A percentile compares a stretch with the other conserved stretches of the same genome.
These are phyloP conservation scores for Curvularia spicifera DNA, from an alignment of 2,329 filamentous ascomycete species.

Conservation along the genomic window DNA sequence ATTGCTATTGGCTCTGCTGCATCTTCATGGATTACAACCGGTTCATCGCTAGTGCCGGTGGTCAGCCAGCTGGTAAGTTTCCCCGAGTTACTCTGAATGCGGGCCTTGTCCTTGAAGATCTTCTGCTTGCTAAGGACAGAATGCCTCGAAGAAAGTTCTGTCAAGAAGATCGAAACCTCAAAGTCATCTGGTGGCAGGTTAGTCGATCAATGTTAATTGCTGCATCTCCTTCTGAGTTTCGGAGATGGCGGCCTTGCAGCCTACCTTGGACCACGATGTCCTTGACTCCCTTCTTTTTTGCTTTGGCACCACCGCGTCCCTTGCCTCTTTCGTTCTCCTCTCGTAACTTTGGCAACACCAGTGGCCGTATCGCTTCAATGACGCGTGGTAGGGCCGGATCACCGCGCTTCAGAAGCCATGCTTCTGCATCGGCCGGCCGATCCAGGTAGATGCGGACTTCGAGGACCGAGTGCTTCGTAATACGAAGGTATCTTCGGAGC, in stretches of 20 bases:
- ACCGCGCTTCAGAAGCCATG: slow-evolving; percentile 81
- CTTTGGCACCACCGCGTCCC: slow-evolving; percentile 61
- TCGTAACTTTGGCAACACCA: slow-evolving; percentile 87
- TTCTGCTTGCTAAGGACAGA: slow-evolving; percentile 87
- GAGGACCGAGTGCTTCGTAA: slow-evolving; percentile 92
- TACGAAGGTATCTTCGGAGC: slow-evolving; percentile 85
- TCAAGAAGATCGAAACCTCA: slow-evolving; percentile 92
- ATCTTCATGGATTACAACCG: slow-evolving; percentile 51
- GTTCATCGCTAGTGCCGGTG: slow-evolving; percentile 50
- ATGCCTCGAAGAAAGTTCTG: slow-evolving; percentile 83
- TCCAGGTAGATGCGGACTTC: slow-evolving; percentile 97
- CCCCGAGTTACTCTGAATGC: slow-evolving; percentile 54
- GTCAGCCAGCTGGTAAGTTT: slow-evolving; percentile 57
- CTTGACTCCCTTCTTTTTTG: slow-evolving; percentile 83
- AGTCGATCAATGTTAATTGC: slow-evolving; percentile 9
- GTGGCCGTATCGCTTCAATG: slow-evolving; percentile 81
- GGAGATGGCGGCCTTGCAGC: slow-evolving; percentile 28
- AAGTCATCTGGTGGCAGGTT: slow-evolving; percentile 76
- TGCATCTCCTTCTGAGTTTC: background rate
- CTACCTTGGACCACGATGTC: slow-evolving; percentile 83
- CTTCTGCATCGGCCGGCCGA: slow-evolving; percentile 79
- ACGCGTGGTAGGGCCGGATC: slow-evolving; percentile 80
- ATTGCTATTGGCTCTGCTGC: slow-evolving; percentile 55
- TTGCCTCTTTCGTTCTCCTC: slow-evolving; percentile 78
- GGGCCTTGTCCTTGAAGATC: slow-evolving; percentile 60